Base-by-base conservation (phyloP, 2,329 filamentous ascomycete species). In the Stagonosporopsis cucurbitacearum region DNA sequence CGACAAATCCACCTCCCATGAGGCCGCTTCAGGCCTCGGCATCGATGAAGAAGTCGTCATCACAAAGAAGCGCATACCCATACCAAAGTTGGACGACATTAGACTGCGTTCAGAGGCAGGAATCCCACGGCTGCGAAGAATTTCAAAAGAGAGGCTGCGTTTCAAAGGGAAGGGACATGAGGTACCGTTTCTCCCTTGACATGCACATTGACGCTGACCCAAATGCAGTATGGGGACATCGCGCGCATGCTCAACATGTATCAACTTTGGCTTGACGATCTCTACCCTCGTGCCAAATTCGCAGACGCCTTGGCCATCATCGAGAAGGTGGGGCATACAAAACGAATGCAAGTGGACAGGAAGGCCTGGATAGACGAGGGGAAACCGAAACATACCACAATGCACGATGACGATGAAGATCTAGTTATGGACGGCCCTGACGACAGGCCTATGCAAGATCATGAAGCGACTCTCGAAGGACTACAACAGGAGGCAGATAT, bases 111-210 rank as follows among this genome's bases (percentile, higher is more conserved):
- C 92, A 3, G 84, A 88, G 19, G 84, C 86, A 43, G 95, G 95
- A 1, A 92, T 99, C 57, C 91, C 92, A 1, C 92, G 89, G 67
- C 79, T 99, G 48, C 87, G 90, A 37, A 85, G 82, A 59, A 87
- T 87, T 65, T 88, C 91, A 0, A 87, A 85, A 49, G 83, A 86
- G 26, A 83, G 84, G 40, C 78, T 97, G 19, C 91, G 86, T 62
- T 86, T 97, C 65, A 96, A 94, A 73, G 95, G 95, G 45, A 98
- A 96, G 75, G 94, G 93, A 0, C 91, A 98, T 72, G 95, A 99
- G 80, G 90, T 92, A 35, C 69, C 44, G 54, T 23, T 12, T 9
- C 8, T 2, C 12, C 12, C n/a, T 26, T 20, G 19, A 6, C 7
- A 15, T 11, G n/a, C 32, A 19, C 17, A 3, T 4, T 15, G 2